Conservation (phyloP, 164 flowering plant species). For the Macadamia tetraphylla region DNA sequence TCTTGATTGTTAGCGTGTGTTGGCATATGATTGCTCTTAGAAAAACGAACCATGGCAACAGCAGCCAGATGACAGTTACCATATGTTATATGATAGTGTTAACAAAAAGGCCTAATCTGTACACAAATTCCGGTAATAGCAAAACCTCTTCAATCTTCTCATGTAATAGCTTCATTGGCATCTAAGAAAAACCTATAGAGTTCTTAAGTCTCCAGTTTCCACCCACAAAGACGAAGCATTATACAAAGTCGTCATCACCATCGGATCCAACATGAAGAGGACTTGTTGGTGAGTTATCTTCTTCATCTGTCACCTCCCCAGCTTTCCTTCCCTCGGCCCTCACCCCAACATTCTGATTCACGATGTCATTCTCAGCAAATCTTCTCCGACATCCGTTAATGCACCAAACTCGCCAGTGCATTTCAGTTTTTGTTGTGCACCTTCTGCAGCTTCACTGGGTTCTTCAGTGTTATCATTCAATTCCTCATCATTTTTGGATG, state of each 20-base stretch:
- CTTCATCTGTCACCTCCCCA: slow-evolving; percentile 7
- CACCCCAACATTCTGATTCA: neutral
- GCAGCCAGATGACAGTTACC: too few species aligned
- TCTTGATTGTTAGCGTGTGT: too few species aligned
- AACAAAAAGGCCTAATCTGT: neutral
- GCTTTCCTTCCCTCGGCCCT: slow-evolving; percentile 22
- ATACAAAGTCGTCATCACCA: slow-evolving; percentile 11
- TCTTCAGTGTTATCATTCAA: neutral
- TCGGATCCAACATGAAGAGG: slow-evolving; percentile 20
- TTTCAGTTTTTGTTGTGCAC: neutral
- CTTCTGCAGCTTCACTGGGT: neutral
- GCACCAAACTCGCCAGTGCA: neutral
- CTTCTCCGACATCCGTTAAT: neutral
- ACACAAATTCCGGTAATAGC: neutral
- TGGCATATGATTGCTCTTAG: too few species aligned
- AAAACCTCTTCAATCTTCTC: neutral
- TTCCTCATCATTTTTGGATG: slow-evolving; percentile 10
- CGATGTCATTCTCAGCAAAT: neutral
- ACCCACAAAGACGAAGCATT: neutral
- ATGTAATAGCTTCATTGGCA: neutral
- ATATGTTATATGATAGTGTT: too few species aligned
- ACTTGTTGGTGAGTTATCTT: slow-evolving; percentile 19
- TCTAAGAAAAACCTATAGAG: too few species aligned
- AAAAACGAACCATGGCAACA: too few species aligned
- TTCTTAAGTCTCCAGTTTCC: too few species aligned